Conservation (phyloP, 2,329 filamentous ascomycete genomes). For the Incumbomyces delicatus region DNA sequence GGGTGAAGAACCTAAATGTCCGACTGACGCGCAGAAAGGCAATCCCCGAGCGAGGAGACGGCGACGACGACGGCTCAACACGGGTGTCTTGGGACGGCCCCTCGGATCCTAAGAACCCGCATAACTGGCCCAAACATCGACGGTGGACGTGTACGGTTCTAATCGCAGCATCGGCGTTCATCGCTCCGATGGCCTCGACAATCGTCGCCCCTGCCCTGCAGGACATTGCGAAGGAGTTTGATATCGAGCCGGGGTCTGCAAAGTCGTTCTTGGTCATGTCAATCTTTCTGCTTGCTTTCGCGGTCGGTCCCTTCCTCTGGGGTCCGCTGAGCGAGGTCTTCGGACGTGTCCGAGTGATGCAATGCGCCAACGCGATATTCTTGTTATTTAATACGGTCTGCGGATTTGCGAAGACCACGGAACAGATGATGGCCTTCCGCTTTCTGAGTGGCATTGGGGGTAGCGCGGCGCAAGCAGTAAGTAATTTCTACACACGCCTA, state of each 20-base stretch:
- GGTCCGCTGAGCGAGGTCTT: slow-evolving; percentile 36
- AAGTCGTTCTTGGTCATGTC: slow-evolving; percentile 33
- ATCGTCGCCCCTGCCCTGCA: slow-evolving; percentile 40
- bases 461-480: slow-evolving; percentile 32
- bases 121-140: slow-evolving; percentile 38
- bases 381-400: slow-evolving; percentile 42
- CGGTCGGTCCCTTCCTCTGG: slow-evolving; percentile 34
- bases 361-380: slow-evolving; percentile 35
- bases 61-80: no score
- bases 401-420: slow-evolving; percentile 36
- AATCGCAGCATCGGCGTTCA: slow-evolving; percentile 42
- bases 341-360: slow-evolving; percentile 35
- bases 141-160: slow-evolving; percentile 44
- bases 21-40: background rate
- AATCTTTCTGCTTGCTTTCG: slow-evolving; percentile 37
- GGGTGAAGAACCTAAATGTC: background rate
- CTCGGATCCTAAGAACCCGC: slow-evolving; percentile 25
- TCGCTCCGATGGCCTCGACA: slow-evolving; percentile 47
- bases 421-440: slow-evolving; percentile 37
- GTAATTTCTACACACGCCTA: no score
- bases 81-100: slow-evolving; percentile 36
- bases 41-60: background rate
- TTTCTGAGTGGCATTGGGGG: slow-evolving; percentile 41
- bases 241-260: slow-evolving; percentile 23
- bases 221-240: slow-evolving; percentile 39